phyloP scores from a whole-genome alignment of 2,329 filamentous ascomycete genomes.

The Sporothrix phasma region DNA sequence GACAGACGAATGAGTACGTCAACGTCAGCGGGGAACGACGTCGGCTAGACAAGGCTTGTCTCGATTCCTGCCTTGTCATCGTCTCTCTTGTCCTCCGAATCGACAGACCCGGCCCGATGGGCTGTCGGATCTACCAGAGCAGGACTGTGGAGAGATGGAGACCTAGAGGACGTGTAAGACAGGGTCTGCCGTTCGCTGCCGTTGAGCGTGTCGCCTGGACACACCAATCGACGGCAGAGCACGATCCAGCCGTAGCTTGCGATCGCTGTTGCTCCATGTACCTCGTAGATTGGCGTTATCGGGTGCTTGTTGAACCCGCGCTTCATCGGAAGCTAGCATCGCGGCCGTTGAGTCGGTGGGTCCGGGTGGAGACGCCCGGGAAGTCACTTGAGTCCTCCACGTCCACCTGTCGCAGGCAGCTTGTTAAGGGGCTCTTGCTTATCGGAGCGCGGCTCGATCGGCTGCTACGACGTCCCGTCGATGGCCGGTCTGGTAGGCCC shows the following conservation, averaged over 20 bases:
- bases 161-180: neutral
- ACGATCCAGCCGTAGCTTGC: neutral
- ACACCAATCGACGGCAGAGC: neutral
- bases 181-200: neutral
- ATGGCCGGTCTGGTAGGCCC: too few relatives aligned
- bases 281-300: neutral
- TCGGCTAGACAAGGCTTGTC: neutral
- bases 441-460: too few relatives aligned
- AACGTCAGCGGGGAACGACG: neutral
- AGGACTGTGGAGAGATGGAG: neutral
- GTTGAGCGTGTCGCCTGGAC: neutral
- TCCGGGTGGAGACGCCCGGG: too few relatives aligned
- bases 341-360: neutral
- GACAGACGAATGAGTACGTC: neutral
- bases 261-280: neutral
- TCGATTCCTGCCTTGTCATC: neutral
- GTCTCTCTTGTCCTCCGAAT: neutral
- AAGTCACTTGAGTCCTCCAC: too few relatives aligned
- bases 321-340: slow-evolving; percentile 4
- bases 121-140: neutral
- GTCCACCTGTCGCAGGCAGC: too few relatives aligned
- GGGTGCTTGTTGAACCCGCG: neutral
- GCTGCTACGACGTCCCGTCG: too few relatives aligned
- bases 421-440: too few relatives aligned
- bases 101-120: neutral